These are phyloP conservation scores for Lactarius hatsudake DNA, from an alignment of 768 basidiomycete genomes.

Conservation along the genomic window DNA sequence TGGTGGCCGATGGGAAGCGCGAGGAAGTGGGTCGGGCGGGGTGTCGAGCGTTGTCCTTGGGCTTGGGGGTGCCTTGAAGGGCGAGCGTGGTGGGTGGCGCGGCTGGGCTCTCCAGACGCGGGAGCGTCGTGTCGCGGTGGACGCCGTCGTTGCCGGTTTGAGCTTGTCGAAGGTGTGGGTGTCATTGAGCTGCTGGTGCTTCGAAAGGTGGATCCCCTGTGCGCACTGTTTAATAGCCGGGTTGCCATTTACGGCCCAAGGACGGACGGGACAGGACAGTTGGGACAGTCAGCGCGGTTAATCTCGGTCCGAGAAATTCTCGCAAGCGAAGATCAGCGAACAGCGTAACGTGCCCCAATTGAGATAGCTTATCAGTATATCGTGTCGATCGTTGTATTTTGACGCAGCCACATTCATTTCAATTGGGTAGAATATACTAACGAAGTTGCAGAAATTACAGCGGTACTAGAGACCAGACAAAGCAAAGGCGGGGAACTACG, in stretches of 20 bases:
- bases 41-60: background rate
- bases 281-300: background rate
- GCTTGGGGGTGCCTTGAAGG: background rate
- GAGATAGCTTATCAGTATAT: background rate
- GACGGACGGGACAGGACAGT: too few species aligned
- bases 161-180: background rate
- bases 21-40: constrained; percentile 23
- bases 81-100: background rate
- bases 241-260: background rate
- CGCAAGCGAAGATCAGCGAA: too few species aligned
- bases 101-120: background rate
- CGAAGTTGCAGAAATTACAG: constrained; percentile 18
- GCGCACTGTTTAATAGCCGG: background rate
- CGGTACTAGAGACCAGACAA: constrained; percentile 15
- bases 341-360: background rate
- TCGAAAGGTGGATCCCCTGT: background rate
- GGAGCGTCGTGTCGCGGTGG: background rate
- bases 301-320: background rate
- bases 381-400: background rate
- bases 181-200: background rate
- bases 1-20: constrained; percentile 33
- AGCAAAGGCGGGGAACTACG: constrained; percentile 21
- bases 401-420: background rate
- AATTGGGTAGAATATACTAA: constrained; percentile 6
- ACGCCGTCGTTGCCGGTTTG: background rate